Evolutionary conservation across 352 stramenopile species (phyloP).

Genomic region (Phytopythium aichiense): DNA sequence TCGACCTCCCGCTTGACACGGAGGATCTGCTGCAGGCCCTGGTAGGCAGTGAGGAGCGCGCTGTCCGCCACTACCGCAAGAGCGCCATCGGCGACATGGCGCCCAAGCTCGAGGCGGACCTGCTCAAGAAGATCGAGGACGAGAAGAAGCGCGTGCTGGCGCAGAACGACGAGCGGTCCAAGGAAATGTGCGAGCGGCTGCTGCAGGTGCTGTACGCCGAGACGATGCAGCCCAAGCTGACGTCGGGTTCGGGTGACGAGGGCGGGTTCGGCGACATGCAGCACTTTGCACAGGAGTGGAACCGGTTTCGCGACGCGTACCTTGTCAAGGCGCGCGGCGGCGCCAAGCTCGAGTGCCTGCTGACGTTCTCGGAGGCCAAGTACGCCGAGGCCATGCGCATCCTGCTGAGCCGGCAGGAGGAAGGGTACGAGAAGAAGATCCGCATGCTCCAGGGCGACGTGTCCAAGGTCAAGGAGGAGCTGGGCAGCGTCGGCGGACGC

Average conservation of each 20-base stretch:
- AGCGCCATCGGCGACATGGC: slow-evolving; percentile 67
- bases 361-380: slow-evolving; percentile 76
- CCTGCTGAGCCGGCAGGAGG: slow-evolving; percentile 74
- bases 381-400: slow-evolving; percentile 83
- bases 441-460: slow-evolving; percentile 68
- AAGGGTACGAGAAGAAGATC: slow-evolving; percentile 85
- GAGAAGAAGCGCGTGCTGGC: slow-evolving; percentile 41
- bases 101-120: slow-evolving; percentile 54
- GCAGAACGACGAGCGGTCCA: slow-evolving; percentile 56
- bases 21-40: slow-evolving; percentile 59
- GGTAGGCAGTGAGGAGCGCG: slow-evolving; percentile 50
- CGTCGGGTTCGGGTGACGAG: slow-evolving; percentile 38
- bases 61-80: slow-evolving; percentile 51
- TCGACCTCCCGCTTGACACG: slow-evolving; percentile 65
- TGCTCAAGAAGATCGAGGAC: slow-evolving; percentile 67
- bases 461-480: slow-evolving; percentile 75
- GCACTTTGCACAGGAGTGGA: slow-evolving; percentile 68
- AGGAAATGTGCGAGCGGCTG: slow-evolving; percentile 77
- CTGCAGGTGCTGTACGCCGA: slow-evolving; percentile 79
- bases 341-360: slow-evolving; percentile 69
- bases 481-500: slow-evolving; percentile 71
- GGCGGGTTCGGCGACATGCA: slow-evolving; percentile 76
- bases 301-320: slow-evolving; percentile 71
- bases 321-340: slow-evolving; percentile 59
- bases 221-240: slow-evolving; percentile 75